Evolutionary conservation across 176 grass and related monocot species (phyloP).

Genomic region (Avena eriantha): DNA sequence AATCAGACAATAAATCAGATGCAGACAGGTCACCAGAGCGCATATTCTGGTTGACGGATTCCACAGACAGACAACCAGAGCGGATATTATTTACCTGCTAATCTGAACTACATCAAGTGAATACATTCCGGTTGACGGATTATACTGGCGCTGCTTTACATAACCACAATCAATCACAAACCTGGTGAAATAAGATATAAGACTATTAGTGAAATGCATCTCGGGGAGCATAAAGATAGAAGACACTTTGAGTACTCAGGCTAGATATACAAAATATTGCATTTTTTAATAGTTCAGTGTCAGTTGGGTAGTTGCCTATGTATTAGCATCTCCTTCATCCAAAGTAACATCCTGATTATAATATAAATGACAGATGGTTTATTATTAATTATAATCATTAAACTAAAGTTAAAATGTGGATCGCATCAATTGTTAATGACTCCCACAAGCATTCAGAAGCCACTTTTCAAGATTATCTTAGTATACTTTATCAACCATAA

Average conservation of each 20-base stretch:
- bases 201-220: background rate
- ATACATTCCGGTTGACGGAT: conserved; percentile 95
- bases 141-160: conserved; percentile 96
- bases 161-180: conserved; percentile 95
- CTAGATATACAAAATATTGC: background rate
- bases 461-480: background rate
- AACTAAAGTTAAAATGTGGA: conserved; percentile 10
- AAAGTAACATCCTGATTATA: conserved; percentile 21
- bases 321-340: background rate
- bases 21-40: conserved; percentile 10
- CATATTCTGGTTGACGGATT: background rate
- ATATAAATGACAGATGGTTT: conserved; percentile 1
- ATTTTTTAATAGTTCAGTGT: conserved; percentile 1
- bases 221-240: background rate
- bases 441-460: conserved; percentile 1
- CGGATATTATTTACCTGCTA: conserved; percentile 72
- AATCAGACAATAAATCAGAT: background rate
- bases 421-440: background rate
- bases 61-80: conserved; percentile 7
- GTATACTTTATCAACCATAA: background rate
- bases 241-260: conserved; percentile 22
- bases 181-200: conserved; percentile 53
- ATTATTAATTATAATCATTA: background rate
- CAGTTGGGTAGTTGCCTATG: conserved; percentile 9
- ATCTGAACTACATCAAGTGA: conserved; percentile 98